A percentile compares a stretch with the other conserved stretches of the same genome.
These are phyloP conservation scores for Rhodotorula sp. DNA, from an alignment of 1,284 basidiomycete genomes.

Conservation along the genomic window DNA sequence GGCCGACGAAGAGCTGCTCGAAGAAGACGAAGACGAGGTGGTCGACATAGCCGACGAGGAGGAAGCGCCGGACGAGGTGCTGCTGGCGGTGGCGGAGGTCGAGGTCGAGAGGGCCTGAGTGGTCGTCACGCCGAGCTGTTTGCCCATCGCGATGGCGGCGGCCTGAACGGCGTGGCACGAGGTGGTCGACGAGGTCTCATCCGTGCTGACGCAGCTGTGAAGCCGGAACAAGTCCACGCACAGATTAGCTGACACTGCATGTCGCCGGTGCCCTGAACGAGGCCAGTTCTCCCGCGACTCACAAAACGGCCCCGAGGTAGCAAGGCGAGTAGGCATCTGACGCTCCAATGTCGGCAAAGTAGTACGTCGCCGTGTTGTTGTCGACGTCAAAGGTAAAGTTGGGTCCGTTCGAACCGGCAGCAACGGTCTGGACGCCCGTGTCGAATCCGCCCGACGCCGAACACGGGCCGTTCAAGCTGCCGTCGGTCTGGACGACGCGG, in stretches of 20 bases:
- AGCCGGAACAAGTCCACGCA: no score
- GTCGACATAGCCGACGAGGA: neutral
- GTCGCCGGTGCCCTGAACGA: neutral
- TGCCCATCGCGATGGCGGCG: slow-evolving; percentile 22
- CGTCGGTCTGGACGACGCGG: slow-evolving; percentile 19
- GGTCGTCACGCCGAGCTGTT: slow-evolving; percentile 17
- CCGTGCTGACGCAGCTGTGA: slow-evolving; percentile 32
- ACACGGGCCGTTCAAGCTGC: slow-evolving; percentile 11
- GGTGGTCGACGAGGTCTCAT: slow-evolving; percentile 15
- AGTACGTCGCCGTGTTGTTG: slow-evolving; percentile 19
- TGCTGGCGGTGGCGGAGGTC: slow-evolving; percentile 6
- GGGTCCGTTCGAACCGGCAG: slow-evolving; percentile 6
- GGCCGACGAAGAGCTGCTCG: neutral
- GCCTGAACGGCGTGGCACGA: slow-evolving; percentile 22
- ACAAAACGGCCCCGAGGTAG: slow-evolving; percentile 36
- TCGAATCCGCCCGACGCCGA: slow-evolving; percentile 11
- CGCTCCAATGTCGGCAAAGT: slow-evolving; percentile 28
- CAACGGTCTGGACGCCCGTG: slow-evolving; percentile 10
- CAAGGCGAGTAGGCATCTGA: slow-evolving; percentile 12
- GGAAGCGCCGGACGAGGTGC: slow-evolving; percentile 1
- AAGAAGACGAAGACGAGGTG: neutral
- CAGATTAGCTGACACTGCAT: neutral
- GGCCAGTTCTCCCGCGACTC: neutral
- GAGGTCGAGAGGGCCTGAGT: neutral
- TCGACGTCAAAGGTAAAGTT: slow-evolving; percentile 7